Conservation (phyloP, 495 filamentous ascomycete species). For the Aspergillus affinis region DNA sequence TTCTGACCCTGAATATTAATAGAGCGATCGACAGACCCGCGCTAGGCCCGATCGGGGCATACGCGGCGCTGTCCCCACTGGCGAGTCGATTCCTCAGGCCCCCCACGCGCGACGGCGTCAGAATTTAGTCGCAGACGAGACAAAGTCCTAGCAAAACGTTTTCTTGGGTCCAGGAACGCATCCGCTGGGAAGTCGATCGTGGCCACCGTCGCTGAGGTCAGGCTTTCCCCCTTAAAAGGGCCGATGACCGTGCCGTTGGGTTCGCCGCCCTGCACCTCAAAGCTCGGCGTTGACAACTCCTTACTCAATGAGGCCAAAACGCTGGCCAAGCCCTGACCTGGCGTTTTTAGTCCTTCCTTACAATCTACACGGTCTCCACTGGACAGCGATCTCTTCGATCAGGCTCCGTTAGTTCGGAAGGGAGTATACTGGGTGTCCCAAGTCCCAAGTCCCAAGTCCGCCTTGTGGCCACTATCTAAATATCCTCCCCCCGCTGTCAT, state of each 20-base stretch:
- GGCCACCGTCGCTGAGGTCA: too few relatives aligned
- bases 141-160: too few relatives aligned
- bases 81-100: not conserved
- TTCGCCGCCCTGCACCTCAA: not conserved
- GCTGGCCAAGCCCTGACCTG: not conserved
- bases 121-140: not conserved
- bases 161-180: too few relatives aligned
- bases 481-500: not conserved
- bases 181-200: too few relatives aligned
- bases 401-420: not conserved
- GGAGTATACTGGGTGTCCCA: not conserved
- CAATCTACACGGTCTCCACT: not conserved
- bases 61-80: not conserved
- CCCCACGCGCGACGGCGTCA: not conserved
- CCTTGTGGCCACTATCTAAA: not conserved
- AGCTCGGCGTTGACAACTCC: too few relatives aligned
- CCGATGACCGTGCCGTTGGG: not conserved
- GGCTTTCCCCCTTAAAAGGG: not conserved
- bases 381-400: not conserved
- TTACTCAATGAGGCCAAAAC: not conserved
- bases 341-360: not conserved
- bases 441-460: not conserved
- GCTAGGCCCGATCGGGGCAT: not conserved
- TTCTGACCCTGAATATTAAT: not conserved
- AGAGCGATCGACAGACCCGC: not conserved